Evolutionary conservation across 192 early-diverging fungal species (phyloP).

Genomic region (Allomyces arbusculus): DNA sequence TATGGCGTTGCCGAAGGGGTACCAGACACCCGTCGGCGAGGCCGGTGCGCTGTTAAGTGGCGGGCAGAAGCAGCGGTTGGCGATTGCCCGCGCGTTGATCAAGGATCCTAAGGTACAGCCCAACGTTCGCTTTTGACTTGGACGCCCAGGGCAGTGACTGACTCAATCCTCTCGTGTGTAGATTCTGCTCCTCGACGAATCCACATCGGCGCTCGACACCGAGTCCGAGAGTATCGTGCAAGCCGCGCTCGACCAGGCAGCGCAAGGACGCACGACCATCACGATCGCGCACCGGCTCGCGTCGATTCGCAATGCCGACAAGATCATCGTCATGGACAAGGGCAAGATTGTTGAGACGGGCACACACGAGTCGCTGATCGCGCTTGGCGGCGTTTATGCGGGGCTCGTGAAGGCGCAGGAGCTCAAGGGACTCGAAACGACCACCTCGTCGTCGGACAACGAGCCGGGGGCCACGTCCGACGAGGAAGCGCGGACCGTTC

Average conservation of each 20-base stretch:
- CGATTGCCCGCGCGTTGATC: conserved; percentile 32
- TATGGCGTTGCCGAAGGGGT: conserved; percentile 44
- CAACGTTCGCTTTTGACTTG: no score
- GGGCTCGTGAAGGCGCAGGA: conserved; percentile 13
- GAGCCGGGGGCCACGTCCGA: no score
- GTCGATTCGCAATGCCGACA: conserved; percentile 16
- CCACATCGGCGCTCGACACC: conserved; percentile 55
- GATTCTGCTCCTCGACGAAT: conserved; percentile 58
- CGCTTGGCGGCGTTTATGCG: conserved; percentile 9
- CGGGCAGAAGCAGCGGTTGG: conserved; percentile 71
- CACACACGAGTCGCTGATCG: conserved; percentile 11
- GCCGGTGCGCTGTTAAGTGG: conserved; percentile 59
- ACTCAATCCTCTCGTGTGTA: no score
- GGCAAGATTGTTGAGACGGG: conserved; percentile 19
- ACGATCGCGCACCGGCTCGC: conserved; percentile 21
- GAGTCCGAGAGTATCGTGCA: conserved; percentile 46
- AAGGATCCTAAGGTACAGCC: conserved; percentile 16
- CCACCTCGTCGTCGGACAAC: no score
- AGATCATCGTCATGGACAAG: conserved; percentile 17
- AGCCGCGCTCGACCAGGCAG: conserved; percentile 15
- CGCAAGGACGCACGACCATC: conserved; percentile 36
- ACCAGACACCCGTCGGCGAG: conserved; percentile 80
- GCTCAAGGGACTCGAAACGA: neutral
- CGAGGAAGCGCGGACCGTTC: no score
- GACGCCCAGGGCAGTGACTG: no score